These are phyloP conservation scores for Aspergillus chevalieri DNA, from an alignment of 2,329 filamentous ascomycete species.

Conservation along the genomic window DNA sequence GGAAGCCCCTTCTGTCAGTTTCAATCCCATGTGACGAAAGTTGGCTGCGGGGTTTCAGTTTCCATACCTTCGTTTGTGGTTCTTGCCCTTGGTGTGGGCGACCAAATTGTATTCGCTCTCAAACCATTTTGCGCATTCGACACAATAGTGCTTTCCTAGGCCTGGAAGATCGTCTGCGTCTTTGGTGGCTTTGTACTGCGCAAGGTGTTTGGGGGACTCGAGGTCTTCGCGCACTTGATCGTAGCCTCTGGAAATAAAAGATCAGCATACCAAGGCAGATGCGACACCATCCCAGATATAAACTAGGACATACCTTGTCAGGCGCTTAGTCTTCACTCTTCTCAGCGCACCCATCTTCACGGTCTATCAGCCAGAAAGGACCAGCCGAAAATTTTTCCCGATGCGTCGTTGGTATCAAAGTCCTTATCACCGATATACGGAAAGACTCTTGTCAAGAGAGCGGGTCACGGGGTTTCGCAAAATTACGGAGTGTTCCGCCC, in stretches of 20 bases:
- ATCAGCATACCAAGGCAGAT: background rate
- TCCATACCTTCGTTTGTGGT: slow-evolving; percentile 77
- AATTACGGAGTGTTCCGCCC: slow-evolving; percentile 19
- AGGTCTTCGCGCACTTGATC: slow-evolving; percentile 89
- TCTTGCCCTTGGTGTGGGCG: slow-evolving; percentile 77
- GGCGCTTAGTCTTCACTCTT: slow-evolving; percentile 68
- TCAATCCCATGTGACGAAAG: background rate
- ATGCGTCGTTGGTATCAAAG: slow-evolving; percentile 9
- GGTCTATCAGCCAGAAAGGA: slow-evolving; percentile 10
- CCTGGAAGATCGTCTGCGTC: slow-evolving; percentile 80
- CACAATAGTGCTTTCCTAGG: slow-evolving; percentile 78
- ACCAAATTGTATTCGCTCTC: slow-evolving; percentile 73
- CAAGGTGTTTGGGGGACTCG: slow-evolving; percentile 69
- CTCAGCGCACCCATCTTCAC: slow-evolving; percentile 59
- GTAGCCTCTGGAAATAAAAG: slow-evolving; percentile 62
- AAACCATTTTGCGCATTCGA: slow-evolving; percentile 94
- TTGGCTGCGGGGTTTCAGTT: background rate
- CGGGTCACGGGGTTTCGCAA: slow-evolving; percentile 19
- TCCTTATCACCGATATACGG: slow-evolving; percentile 33
- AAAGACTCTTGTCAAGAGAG: slow-evolving; percentile 23
- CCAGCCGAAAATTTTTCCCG: slow-evolving; percentile 13
- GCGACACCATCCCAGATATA: slow-evolving; percentile 22
- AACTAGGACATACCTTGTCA: slow-evolving; percentile 51
- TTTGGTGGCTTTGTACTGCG: slow-evolving; percentile 71
- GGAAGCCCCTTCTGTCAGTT: slow-evolving; percentile 6